phyloP scores from a whole-genome alignment of 2,329 filamentous ascomycete genomes.

The Colletotrichum karsti region DNA sequence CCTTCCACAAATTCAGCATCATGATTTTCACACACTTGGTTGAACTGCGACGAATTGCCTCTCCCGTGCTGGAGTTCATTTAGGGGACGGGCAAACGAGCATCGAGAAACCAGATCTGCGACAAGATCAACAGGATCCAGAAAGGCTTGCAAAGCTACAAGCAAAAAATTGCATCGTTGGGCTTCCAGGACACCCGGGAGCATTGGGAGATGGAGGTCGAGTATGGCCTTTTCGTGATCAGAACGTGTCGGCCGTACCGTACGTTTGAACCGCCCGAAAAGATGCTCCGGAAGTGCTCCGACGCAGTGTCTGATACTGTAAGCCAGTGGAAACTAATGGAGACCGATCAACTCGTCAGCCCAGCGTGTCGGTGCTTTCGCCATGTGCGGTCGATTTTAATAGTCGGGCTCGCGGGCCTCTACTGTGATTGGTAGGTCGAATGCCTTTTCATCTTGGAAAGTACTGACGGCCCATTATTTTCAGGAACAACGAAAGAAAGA shows the following conservation, averaged over 20 bases:
- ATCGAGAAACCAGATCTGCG: constrained; percentile 32
- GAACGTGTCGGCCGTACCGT: constrained; percentile 33
- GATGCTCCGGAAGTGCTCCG: constrained; percentile 34
- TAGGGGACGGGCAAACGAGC: constrained; percentile 33
- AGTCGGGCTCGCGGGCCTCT: constrained; percentile 33
- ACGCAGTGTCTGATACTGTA: constrained; percentile 31
- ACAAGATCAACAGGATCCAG: constrained; percentile 28
- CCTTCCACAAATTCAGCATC: constrained; percentile 27
- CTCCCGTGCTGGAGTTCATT: constrained; percentile 35
- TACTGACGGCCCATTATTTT: background rate
- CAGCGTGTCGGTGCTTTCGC: constrained; percentile 31
- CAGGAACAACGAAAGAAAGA: constrained; percentile 16
- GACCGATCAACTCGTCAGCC: constrained; percentile 25
- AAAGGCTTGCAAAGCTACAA: constrained; percentile 32
- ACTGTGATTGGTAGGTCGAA: constrained; percentile 35
- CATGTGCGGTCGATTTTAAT: constrained; percentile 33
- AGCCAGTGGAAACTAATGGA: constrained; percentile 33
- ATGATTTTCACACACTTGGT: constrained; percentile 28
- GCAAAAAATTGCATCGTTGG: constrained; percentile 21
- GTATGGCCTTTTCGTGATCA: constrained; percentile 32
- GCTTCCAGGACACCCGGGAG: constrained; percentile 32
- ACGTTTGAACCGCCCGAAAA: constrained; percentile 35
- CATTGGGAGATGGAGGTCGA: constrained; percentile 35
- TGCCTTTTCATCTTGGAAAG: background rate
- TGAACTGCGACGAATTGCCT: constrained; percentile 30